phyloP scores from a whole-genome alignment of 169 alveolate genomes.

The Plasmodium vivax region DNA sequence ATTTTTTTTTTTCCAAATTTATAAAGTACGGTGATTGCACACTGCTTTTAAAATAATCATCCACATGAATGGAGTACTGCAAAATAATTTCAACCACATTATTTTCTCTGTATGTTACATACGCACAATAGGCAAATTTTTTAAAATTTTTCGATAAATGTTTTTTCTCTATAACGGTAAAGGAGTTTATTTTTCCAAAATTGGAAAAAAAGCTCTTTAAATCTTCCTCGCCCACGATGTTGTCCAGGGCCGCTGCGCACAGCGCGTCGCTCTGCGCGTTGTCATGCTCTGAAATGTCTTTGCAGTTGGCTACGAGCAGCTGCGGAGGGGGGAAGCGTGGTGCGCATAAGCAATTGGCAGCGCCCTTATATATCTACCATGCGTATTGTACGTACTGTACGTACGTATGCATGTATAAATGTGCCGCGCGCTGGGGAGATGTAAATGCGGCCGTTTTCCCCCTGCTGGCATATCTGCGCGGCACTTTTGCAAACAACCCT shows the following conservation, averaged over 20 bases:
- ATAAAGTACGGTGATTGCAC: slow-evolving; percentile 38
- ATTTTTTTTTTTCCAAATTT: slow-evolving; percentile 35
- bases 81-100: slow-evolving; percentile 35
- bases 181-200: slow-evolving; percentile 47
- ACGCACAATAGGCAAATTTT: slow-evolving; percentile 53
- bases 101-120: slow-evolving; percentile 31
- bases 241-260: slow-evolving; percentile 59
- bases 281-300: neutral
- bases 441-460: neutral
- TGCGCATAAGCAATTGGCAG: neutral
- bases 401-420: neutral
- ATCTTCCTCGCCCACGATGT: slow-evolving; percentile 28
- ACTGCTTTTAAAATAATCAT: slow-evolving; percentile 43
- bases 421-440: neutral
- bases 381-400: too few species aligned
- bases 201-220: slow-evolving; percentile 33
- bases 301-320: slow-evolving; percentile 36
- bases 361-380: neutral
- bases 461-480: neutral
- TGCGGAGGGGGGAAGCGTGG: neutral
- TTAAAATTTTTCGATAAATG: slow-evolving; percentile 55
- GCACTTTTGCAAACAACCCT: neutral
- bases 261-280: neutral
- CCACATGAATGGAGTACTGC: slow-evolving; percentile 6
- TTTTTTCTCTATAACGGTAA: slow-evolving; percentile 17